Conservation (phyloP, 2,329 filamentous ascomycete genomes). For the Knoxdaviesia proteae region DNA sequence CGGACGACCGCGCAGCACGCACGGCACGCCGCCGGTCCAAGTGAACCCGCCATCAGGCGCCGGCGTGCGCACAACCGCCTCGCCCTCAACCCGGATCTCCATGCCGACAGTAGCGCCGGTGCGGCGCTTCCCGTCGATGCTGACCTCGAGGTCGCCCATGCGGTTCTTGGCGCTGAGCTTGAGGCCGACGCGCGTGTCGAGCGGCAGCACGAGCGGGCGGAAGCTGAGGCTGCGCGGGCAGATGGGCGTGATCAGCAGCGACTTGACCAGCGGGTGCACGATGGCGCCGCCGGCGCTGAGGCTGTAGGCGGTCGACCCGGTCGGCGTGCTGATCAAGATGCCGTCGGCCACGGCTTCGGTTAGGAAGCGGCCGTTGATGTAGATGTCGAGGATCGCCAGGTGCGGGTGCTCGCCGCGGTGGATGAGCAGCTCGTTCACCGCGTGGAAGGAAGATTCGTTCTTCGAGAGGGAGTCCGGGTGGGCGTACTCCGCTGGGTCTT, state of each 20-base stretch:
- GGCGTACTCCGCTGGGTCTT: conserved; percentile 5
- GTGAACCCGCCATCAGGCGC: conserved; percentile 17
- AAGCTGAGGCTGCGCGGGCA: conserved; percentile 85
- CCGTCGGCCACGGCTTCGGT: conserved; percentile 92
- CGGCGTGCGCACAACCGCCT: conserved; percentile 36
- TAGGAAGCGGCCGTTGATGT: conserved; percentile 69
- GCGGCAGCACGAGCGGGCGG: conserved; percentile 70
- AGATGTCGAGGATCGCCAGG: conserved; percentile 79
- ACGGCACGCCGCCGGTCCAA: conserved; percentile 69
- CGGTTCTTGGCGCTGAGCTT: conserved; percentile 64
- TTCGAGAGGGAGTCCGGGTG: no score
- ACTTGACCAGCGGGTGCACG: conserved; percentile 78
- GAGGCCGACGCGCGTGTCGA: conserved; percentile 66
- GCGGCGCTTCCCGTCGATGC: conserved; percentile 54
- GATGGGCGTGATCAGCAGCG: conserved; percentile 79
- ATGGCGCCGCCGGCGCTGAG: conserved; percentile 86
- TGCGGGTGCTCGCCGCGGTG: conserved; percentile 82
- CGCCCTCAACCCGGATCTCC: conserved; percentile 77
- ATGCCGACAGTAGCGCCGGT: conserved; percentile 50
- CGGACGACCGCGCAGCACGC: conserved; percentile 47
- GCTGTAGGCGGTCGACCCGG: conserved; percentile 86
- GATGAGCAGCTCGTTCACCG: conserved; percentile 88
- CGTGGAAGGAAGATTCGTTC: conserved; percentile 28
- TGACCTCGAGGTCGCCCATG: conserved; percentile 56
- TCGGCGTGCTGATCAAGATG: conserved; percentile 84